A percentile compares a stretch with the other conserved stretches of the same genome.
Conservation (phyloP, 1,139 yeast species). For the Hyphopichia buzzinii region DNA sequence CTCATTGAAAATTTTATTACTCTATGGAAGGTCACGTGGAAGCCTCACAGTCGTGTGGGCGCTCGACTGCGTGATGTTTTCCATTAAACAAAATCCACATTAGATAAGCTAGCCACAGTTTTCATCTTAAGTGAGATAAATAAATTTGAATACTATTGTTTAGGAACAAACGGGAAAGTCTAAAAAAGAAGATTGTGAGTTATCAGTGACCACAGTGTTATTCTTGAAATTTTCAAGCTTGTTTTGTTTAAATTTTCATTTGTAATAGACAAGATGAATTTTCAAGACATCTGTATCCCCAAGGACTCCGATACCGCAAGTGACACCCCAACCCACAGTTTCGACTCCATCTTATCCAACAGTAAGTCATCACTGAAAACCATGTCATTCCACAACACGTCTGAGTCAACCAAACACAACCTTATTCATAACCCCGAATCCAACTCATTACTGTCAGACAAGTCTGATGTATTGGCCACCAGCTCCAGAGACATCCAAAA, state of each 20-base stretch:
- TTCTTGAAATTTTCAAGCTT: too few species aligned
- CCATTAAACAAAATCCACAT: too few species aligned
- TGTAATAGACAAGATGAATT: slow-evolving; percentile 19
- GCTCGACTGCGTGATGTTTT: too few species aligned
- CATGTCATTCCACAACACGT: slow-evolving; percentile 1
- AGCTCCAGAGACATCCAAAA: not conserved
- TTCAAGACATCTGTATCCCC: slow-evolving; percentile 17
- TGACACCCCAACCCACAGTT: slow-evolving; percentile 6
- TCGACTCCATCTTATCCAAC: slow-evolving; percentile 9
- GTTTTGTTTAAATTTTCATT: too few species aligned
- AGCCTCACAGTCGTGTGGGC: too few species aligned
- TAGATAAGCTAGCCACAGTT: not conserved
- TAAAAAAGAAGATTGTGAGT: too few species aligned
- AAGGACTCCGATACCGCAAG: slow-evolving; percentile 4
- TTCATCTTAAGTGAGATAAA: too few species aligned
- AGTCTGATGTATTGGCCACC: not conserved
- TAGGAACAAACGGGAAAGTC: too few species aligned
- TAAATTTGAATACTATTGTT: too few species aligned
- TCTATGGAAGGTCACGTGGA: too few species aligned
- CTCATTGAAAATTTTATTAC: slow-evolving; percentile 5
- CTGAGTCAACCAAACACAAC: slow-evolving; percentile 3
- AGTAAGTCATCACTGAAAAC: slow-evolving; percentile 7
- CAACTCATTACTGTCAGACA: not conserved
- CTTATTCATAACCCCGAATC: slow-evolving; percentile 1
- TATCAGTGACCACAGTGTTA: too few species aligned